These are phyloP conservation scores for Ophiostoma sp. DNA, from an alignment of 2,329 filamentous ascomycete species.

Conservation along the genomic window DNA sequence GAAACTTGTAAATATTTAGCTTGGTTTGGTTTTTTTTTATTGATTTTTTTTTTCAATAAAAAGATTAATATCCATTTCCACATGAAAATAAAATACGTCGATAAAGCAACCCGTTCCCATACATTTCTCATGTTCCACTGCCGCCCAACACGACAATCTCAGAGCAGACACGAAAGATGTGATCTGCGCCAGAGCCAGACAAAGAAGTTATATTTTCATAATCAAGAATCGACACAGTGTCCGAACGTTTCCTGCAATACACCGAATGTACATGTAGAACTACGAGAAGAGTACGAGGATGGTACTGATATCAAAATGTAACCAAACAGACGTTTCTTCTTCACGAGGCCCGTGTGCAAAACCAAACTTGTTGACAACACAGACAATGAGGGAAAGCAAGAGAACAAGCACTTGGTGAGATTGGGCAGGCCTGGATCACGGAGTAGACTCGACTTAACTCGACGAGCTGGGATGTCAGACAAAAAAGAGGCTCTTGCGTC, in stretches of 20 bases:
- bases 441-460: neutral
- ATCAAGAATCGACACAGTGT: neutral
- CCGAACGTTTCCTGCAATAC: neutral
- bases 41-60: no score
- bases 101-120: no score
- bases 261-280: no score
- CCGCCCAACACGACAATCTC: no score
- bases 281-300: no score
- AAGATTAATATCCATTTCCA: no score
- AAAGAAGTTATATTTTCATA: neutral
- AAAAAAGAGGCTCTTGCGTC: neutral
- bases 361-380: constrained; percentile 1
- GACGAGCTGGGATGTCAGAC: neutral
- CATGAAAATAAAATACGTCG: no score
- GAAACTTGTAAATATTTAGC: no score
- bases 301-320: neutral
- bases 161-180: neutral
- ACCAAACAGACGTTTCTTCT: neutral
- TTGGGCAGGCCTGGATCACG: neutral
- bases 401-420: neutral
- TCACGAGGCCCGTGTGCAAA: constrained; percentile 17
- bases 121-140: no score
- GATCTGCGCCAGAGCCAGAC: neutral
- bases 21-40: neutral
- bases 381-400: neutral